Percentiles rank a stretch among this genome's conserved stretches.
Conservation (phyloP, 164 flowering plant genomes). For the Dillenia suffruticosa region DNA sequence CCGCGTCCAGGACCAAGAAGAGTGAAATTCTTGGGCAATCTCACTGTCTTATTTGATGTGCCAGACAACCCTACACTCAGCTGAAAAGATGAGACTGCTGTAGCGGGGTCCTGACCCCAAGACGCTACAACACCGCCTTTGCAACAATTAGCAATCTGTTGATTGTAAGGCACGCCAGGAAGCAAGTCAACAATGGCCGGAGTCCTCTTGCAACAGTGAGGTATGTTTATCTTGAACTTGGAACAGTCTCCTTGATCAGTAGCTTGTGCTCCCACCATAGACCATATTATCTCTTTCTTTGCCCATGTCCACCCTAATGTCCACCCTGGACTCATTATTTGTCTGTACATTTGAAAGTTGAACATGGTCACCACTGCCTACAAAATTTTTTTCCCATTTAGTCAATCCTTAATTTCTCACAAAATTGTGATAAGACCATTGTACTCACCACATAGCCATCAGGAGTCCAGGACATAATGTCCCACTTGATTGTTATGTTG, state of each 20-base stretch:
- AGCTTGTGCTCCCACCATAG: conserved; percentile 60
- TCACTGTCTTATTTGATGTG: conserved; percentile 61
- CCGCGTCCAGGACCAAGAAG: conserved; percentile 65
- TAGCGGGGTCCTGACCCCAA: conserved; percentile 60
- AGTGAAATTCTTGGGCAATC: conserved; percentile 61
- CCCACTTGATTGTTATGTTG: conserved; percentile 59
- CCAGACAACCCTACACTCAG: conserved; percentile 63
- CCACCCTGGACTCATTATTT: conserved; percentile 65
- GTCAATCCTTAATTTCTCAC: no score
- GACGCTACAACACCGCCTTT: conserved; percentile 54
- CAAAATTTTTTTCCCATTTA: not conserved
- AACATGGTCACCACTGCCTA: conserved; percentile 61
- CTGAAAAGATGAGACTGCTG: conserved; percentile 53
- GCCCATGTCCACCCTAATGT: conserved; percentile 58
- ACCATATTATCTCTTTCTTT: conserved; percentile 66
- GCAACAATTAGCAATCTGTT: conserved; percentile 62
- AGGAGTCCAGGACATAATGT: conserved; percentile 43
- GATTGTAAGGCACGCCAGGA: conserved; percentile 67
- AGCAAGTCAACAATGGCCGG: conserved; percentile 60
- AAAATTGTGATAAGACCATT: no score
- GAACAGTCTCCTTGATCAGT: conserved; percentile 74
- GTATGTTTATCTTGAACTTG: conserved; percentile 48
- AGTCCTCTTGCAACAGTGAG: conserved; percentile 57
- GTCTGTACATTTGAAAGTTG: conserved; percentile 65
- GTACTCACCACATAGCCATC: conserved; percentile 54